A percentile compares a stretch with the other conserved stretches of the same genome.
Evolutionary conservation across 176 grass and related monocot species (phyloP).

Genomic region (Oryza longistaminata): DNA sequence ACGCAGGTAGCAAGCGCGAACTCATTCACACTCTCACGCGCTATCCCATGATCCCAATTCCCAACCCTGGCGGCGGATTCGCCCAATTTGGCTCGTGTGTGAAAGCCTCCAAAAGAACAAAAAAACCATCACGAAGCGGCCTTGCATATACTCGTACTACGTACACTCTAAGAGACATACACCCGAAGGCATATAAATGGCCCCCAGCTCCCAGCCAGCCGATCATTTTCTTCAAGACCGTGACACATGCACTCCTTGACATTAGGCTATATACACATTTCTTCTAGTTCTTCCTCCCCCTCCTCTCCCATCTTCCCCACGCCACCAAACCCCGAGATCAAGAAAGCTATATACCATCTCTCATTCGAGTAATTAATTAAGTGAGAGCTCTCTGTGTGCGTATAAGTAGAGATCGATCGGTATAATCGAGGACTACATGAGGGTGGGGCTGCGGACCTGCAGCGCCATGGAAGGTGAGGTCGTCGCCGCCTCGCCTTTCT

Average conservation of each 20-base stretch:
- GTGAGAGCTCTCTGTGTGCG: not conserved
- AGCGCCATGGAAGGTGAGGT: slow-evolving; percentile 41
- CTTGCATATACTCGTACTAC: not conserved
- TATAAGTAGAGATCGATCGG: not conserved
- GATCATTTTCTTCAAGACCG: slow-evolving; percentile 38
- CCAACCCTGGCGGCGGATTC: not conserved
- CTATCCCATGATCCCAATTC: not conserved
- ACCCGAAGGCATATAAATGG: slow-evolving; percentile 33
- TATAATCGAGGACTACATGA: slow-evolving; percentile 15
- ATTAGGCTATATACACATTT: slow-evolving; percentile 3
- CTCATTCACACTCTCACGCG: slow-evolving; percentile 32
- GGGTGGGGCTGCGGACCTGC: slow-evolving; percentile 32
- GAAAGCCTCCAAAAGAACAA: slow-evolving; percentile 29
- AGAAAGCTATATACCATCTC: slow-evolving; percentile 13
- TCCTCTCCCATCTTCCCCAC: slow-evolving; percentile 23
- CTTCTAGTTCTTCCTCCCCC: not conserved
- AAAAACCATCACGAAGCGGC: not conserved
- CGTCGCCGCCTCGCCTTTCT: slow-evolving; percentile 29
- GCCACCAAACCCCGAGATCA: slow-evolving; percentile 49
- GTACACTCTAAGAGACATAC: slow-evolving; percentile 4
- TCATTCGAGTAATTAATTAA: not conserved
- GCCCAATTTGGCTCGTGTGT: slow-evolving; percentile 15
- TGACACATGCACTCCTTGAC: slow-evolving; percentile 50
- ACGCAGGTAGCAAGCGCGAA: not conserved
- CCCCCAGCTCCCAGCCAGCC: not conserved